These are phyloP conservation scores for Xylaria grammica DNA, from an alignment of 495 filamentous ascomycete species.

Conservation along the genomic window DNA sequence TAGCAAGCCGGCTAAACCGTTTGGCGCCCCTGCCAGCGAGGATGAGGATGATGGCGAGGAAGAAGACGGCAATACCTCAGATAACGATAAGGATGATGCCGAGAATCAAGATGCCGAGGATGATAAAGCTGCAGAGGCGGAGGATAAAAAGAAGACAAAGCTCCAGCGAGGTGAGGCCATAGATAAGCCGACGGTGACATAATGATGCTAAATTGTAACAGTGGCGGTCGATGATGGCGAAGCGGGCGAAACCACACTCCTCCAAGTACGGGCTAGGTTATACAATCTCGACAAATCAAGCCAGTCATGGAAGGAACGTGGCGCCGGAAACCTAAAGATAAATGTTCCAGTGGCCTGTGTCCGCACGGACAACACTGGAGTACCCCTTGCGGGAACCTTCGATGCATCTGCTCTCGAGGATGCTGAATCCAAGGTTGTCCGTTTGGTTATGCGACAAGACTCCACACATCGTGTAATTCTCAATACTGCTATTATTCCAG, in stretches of 20 bases:
- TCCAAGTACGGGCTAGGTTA: conserved; percentile 74
- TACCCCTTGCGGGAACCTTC: conserved; percentile 48
- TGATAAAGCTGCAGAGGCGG: conserved; percentile 48
- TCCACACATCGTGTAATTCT: conserved; percentile 84
- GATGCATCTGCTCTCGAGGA: conserved; percentile 54
- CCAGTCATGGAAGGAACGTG: conserved; percentile 79
- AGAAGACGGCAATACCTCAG: conserved; percentile 47
- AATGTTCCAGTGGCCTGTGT: conserved; percentile 66
- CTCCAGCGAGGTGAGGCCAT: conserved; percentile 65
- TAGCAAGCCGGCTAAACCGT: conserved; percentile 66
- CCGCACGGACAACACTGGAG: conserved; percentile 51
- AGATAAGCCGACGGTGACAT: background rate
- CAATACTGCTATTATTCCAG: conserved; percentile 76
- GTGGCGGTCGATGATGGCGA: conserved; percentile 67
- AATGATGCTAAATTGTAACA: conserved; percentile 36
- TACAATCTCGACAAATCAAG: conserved; percentile 71
- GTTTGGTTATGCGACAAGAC: conserved; percentile 88
- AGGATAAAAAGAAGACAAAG: conserved; percentile 70
- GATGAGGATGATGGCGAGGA: conserved; percentile 57
- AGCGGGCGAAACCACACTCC: conserved; percentile 72
- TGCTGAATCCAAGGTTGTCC: conserved; percentile 55
- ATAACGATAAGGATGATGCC: conserved; percentile 48
- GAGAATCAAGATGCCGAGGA: conserved; percentile 40
- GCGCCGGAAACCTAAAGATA: conserved; percentile 80
- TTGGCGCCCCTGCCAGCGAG: conserved; percentile 74